Percentiles rank a stretch among this genome's conserved stretches.
phyloP scores from a whole-genome alignment of 441 rosid species.

The Iberis amara region DNA sequence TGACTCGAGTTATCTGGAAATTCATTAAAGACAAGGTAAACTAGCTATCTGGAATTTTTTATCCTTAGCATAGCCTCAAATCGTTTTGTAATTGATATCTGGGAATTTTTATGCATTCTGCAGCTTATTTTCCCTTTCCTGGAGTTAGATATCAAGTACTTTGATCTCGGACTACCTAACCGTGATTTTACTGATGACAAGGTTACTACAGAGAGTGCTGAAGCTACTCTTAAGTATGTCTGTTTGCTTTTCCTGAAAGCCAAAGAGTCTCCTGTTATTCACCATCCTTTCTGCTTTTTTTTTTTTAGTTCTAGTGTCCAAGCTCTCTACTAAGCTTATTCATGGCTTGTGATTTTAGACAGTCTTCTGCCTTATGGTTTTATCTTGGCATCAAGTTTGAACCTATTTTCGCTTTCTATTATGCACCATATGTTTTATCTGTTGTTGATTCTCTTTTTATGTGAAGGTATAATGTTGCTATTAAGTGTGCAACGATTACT shows the following conservation, averaged over 20 bases:
- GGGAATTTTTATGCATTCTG: too few relatives aligned
- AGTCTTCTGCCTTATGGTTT: background rate
- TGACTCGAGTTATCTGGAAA: constrained; percentile 80
- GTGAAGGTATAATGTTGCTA: constrained; percentile 82
- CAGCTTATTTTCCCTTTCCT: constrained; percentile 83
- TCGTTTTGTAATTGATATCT: too few relatives aligned
- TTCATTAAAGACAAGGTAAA: constrained; percentile 68
- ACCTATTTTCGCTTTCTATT: background rate
- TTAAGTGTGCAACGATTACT: constrained; percentile 92
- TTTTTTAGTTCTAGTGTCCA: background rate
- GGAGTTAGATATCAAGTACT: constrained; percentile 78
- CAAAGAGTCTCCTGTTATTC: background rate
- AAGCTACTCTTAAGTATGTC: constrained; percentile 70
- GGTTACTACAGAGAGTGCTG: constrained; percentile 70
- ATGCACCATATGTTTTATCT: background rate
- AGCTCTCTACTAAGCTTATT: constrained; percentile 1
- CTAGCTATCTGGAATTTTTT: background rate
- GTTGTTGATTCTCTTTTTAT: background rate
- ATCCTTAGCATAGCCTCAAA: background rate
- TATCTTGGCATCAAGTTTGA: background rate
- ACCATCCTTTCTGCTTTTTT: background rate
- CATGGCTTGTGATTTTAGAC: constrained; percentile 7
- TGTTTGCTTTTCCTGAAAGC: background rate
- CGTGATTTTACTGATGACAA: constrained; percentile 74
- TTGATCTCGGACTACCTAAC: constrained; percentile 71